Evolutionary conservation across 768 basidiomycete genomes (phyloP), one percentile per base, ranked within the genome.

Genomic region (Tricholoma terreum): DNA sequence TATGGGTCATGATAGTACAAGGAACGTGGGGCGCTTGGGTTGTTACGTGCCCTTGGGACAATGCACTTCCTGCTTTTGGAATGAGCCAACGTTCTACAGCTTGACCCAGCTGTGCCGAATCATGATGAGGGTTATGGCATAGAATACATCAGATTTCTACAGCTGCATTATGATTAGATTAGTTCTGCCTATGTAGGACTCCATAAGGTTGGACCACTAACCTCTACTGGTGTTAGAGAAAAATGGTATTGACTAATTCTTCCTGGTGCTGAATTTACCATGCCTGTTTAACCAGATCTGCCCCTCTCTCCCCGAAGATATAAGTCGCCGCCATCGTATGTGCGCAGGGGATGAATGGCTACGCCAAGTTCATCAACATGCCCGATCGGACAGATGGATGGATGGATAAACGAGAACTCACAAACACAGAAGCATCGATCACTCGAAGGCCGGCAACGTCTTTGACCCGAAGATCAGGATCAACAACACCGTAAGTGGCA

Each of bases 381-480:
- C 2, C 34, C 6, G 15, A 22, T 34, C 19, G 21, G 15, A 31
- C 7, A 38, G 34, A 12, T 17, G 21, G 15, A 12, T 17, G 21
- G 15, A 6, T 17, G 14, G 15, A 31, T 7, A 38, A 17, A 12
- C 2, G 30, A 54, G 11, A 33, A 50, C 58, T 50, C 42, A 59
- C 58, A 46, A 59, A 33, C 2, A 72, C 65, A 22, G 70, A 71
- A 19, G 68, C 61, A 62, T 75, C 72, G 3, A 74, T 66, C 10
- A 75, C 63, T 5, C 74, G 61, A 24, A 75, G 49, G 4, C 69
- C 73, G 0, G 30, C 34, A 2, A 68, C 58, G 2, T 69, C 69
- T 57, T 73, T 72, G 9, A 75, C 69, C 19, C 38, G 53, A 27
- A 75, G 57, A 43, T 70, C 61, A 2, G 71, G 65, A 55, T 70